Evolutionary conservation across 2,329 filamentous ascomycete species (phyloP).

Genomic region (Fusarium floridanum): DNA sequence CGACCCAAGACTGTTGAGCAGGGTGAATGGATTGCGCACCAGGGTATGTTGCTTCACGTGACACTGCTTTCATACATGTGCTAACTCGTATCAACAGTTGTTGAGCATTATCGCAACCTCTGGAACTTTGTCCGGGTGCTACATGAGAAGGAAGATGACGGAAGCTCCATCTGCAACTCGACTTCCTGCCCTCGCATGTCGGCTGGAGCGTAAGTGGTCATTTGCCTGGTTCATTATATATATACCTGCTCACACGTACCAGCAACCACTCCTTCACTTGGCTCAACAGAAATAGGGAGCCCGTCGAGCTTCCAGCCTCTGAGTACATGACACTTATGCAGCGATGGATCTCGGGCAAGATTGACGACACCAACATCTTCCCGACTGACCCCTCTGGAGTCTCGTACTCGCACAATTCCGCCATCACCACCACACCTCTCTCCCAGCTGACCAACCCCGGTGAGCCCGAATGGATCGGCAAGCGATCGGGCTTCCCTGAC

Average conservation of each 20-base stretch:
- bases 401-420: conserved; percentile 74
- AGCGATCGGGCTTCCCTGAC: conserved; percentile 90
- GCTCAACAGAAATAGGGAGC: conserved; percentile 88
- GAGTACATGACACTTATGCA: conserved; percentile 97
- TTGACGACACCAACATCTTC: conserved; percentile 90
- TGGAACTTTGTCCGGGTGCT: conserved; percentile 92
- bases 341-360: conserved; percentile 97
- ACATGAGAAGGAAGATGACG: conserved; percentile 86
- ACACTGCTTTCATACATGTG: background rate
- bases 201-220: conserved; percentile 82
- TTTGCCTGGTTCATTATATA: background rate
- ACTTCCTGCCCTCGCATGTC: conserved; percentile 92
- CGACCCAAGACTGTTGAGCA: conserved; percentile 94
- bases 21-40: conserved; percentile 96
- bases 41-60: conserved; percentile 69
- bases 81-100: conserved; percentile 67
- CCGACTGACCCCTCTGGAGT: conserved; percentile 84
- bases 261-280: conserved; percentile 96
- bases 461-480: conserved; percentile 85
- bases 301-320: conserved; percentile 90
- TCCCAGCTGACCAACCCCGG: conserved; percentile 72
- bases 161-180: conserved; percentile 84
- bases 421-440: conserved; percentile 69
- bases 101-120: conserved; percentile 91
- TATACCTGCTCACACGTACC: conserved; percentile 22